Percentiles rank a stretch among this genome's conserved stretches.
Conservation (phyloP, 495 filamentous ascomycete species). For the Glutinoglossum americanum region DNA sequence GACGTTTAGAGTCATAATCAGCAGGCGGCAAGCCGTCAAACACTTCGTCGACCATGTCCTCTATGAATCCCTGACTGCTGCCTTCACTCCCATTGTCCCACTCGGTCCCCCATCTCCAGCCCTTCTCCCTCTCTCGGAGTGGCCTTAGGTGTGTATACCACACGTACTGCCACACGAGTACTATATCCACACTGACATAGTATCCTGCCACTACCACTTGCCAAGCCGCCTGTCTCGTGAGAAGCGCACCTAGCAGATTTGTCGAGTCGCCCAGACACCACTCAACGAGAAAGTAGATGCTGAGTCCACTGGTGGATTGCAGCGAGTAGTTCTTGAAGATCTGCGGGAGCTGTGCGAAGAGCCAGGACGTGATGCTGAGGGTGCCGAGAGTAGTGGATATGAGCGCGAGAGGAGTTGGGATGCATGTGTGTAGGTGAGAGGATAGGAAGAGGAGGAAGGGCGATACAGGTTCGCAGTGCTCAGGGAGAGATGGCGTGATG, state of each 20-base stretch:
- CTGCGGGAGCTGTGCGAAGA: conserved; percentile 59
- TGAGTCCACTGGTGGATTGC: conserved; percentile 44
- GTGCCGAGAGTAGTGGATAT: conserved; percentile 42
- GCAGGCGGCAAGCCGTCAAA: background rate
- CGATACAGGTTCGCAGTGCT: conserved; percentile 41
- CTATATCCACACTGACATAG: conserved; percentile 45
- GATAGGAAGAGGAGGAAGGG: conserved; percentile 36
- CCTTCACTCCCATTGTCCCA: background rate
- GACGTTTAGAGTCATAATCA: background rate
- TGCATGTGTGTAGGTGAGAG: conserved; percentile 38
- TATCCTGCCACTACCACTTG: conserved; percentile 47
- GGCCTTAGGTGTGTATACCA: conserved; percentile 40
- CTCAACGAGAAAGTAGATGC: conserved; percentile 44
- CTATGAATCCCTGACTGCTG: background rate
- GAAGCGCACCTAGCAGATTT: conserved; percentile 42
- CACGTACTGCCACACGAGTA: conserved; percentile 40
- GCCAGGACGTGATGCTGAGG: conserved; percentile 46
- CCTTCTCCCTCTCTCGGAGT: conserved; percentile 1
- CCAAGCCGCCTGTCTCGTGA: conserved; percentile 47
- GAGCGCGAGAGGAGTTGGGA: conserved; percentile 44
- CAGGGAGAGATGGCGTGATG: conserved; percentile 22
- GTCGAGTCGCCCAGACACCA: conserved; percentile 51
- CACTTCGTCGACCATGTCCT: background rate
- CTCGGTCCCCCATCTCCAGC: background rate
- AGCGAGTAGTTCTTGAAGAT: conserved; percentile 49